Evolutionary conservation across 495 filamentous ascomycete genomes (phyloP), one percentile per base, ranked within the genome.

Genomic region (Parmelia sp.): DNA sequence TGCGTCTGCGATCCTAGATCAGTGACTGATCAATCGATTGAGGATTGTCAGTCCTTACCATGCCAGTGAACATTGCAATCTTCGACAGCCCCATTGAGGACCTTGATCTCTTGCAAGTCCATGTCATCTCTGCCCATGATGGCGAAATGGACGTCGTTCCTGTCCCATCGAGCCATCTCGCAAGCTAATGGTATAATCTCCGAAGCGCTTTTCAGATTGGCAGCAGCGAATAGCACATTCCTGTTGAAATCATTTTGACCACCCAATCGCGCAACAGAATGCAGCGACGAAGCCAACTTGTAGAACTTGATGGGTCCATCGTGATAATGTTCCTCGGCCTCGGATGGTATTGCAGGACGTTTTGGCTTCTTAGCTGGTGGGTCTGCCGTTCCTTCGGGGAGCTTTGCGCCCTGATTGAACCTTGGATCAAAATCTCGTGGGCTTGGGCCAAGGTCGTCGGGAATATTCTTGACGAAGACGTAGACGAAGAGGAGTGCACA

Each of bases 301-400:
- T 80, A 80, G 68, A 86, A 86, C 39, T 79, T 78, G 57, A 88
- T 78, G 15, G 74, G 74, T 10, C 84, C 86, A 64, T 82, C 78
- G 66, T 83, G 84, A 67, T 79, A 81, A 39, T 76, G 74, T 35
- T 74, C 70, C 44, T 71, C 65, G 23, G 70, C 65, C 10, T 72
- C 70, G 27, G 66, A 66, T 11, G 62, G 65, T 44, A 27, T 53
- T 10, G 47, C 44, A 29, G 65, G 65, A 31, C 40, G 66, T 23
- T 66, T 66, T 40, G 70, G 70, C 44, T 68, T 68, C 14, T 58
- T 62, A 12, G 35, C 39, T 25, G 57, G 53, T 17, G 47, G 63
- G 7, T 65, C 66, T 33, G 36, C 21, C 70, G 61, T n/a, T 73
- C 75, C 23, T 61, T 71, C 14, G 62, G 68, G 31, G 63, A 66